Evolutionary conservation across 805 yeast species (phyloP), one percentile per base, ranked within the genome.

Genomic region (Nakazawaea anatomiae): DNA sequence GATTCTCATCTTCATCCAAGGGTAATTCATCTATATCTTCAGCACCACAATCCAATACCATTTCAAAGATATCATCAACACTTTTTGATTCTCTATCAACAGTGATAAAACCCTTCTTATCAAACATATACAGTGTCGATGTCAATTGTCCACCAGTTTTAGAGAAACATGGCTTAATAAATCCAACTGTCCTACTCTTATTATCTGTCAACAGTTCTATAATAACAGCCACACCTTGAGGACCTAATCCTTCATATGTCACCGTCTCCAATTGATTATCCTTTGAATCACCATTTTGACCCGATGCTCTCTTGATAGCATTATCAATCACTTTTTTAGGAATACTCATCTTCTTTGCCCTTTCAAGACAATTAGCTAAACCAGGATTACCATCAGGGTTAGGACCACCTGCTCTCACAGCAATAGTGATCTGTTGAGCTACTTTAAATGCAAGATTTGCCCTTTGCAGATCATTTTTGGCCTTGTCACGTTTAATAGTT

Each of bases 191-290:
- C 47, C 98, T 73, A 53, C 86, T 82, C 65, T 87, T 89, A 66
- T 89, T 92, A 63, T 92, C 97, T 0, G 98, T 92, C 46, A 83
- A 73, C 0, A 96, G 91, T 60, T 89, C 96, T 4, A 92, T 82
- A 4, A 92, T 77, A 44, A 90, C 73, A 0, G 96, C 87, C 2
- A 88, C 88, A 2, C 97, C 97, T 1, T 91, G 95, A 0, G 97
- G 97, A 0, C 92, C 97, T 65, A 90, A 73, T 12, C 94, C 96
- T 64, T 94, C 98, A 66, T 91, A 94, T 9, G 78, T 64, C 32
- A 83, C 87, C 10, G 75, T 65, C 51, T 79, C 86, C 52, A 77
- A 68, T 29, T 67, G 66, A 31, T 73, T 70, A 27, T 66, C 62
- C 54, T 67, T 73, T 3, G 74, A 71, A 34, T 71, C 74, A 38